Evolutionary conservation across 306 rosid genomes (phyloP).

Genomic region (Trifolium pratense): DNA sequence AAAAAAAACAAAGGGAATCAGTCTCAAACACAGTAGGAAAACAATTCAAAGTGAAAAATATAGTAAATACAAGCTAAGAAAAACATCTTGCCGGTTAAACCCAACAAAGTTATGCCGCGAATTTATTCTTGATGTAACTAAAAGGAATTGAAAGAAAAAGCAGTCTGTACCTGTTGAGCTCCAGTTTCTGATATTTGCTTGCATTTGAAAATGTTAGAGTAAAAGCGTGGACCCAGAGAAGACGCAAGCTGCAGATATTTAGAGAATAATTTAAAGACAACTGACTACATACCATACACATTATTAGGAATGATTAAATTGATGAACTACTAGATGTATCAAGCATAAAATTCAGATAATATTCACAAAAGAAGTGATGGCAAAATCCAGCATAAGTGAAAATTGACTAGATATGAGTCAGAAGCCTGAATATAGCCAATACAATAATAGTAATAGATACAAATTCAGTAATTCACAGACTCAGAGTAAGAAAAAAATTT

Average conservation of each 20-base stretch:
- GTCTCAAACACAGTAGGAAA: conserved; percentile 15
- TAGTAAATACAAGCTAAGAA: too few relatives aligned
- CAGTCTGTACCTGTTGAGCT: conserved; percentile 81
- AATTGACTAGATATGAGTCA: conserved; percentile 3
- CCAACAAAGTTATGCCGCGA: conserved; percentile 17
- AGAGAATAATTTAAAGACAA: conserved; percentile 34
- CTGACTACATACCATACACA: conserved; percentile 32
- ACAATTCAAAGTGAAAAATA: neutral
- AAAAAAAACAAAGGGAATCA: conserved; percentile 11
- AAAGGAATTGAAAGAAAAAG: conserved; percentile 32
- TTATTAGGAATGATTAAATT: conserved; percentile 23
- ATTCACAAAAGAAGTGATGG: conserved; percentile 1
- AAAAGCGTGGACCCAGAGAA: conserved; percentile 96
- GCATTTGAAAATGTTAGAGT: conserved; percentile 93
- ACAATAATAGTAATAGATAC: neutral
- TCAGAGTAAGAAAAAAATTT: neutral
- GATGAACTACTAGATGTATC: conserved; percentile 23
- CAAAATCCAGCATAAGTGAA: conserved; percentile 20
- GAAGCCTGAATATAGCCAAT: conserved; percentile 6
- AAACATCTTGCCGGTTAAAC: conserved; percentile 31
- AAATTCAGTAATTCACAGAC: neutral
- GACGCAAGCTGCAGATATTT: conserved; percentile 82
- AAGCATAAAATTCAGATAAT: conserved; percentile 29
- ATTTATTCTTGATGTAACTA: conserved; percentile 20
- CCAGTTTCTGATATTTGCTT: conserved; percentile 99